These are phyloP conservation scores for Perilla frutescens DNA, from an alignment of 257 asterid genomes.

Conservation along the genomic window DNA sequence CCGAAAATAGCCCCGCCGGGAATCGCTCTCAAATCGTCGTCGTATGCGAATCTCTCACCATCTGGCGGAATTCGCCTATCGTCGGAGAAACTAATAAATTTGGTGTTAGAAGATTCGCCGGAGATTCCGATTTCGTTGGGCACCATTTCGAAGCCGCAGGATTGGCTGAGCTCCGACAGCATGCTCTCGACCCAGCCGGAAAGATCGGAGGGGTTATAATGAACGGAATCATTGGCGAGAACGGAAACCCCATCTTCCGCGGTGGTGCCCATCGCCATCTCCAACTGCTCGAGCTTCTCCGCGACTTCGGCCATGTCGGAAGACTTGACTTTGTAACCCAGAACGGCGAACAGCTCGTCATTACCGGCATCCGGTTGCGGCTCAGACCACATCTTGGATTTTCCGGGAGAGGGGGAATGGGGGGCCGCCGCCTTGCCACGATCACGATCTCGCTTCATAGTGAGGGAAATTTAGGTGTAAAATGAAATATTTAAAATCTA, in stretches of 20 bases:
- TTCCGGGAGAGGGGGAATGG: slow-evolving; percentile 30
- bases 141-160: slow-evolving; percentile 32
- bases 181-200: slow-evolving; percentile 76
- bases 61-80: neutral
- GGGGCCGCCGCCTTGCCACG: slow-evolving; percentile 43
- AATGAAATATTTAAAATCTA: neutral
- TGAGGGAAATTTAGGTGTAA: neutral
- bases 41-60: slow-evolving; percentile 40
- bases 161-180: slow-evolving; percentile 54
- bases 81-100: slow-evolving; percentile 30
- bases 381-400: slow-evolving; percentile 62
- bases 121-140: slow-evolving; percentile 13
- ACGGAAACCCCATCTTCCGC: slow-evolving; percentile 63
- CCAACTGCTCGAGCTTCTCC: slow-evolving; percentile 72
- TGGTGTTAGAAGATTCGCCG: slow-evolving; percentile 40
- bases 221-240: slow-evolving; percentile 51
- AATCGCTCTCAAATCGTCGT: slow-evolving; percentile 78
- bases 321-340: slow-evolving; percentile 78
- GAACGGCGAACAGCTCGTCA: slow-evolving; percentile 81
- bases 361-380: slow-evolving; percentile 62
- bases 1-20: slow-evolving; percentile 72
- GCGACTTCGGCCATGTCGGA: slow-evolving; percentile 92
- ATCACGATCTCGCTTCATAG: slow-evolving; percentile 80
- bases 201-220: slow-evolving; percentile 77
- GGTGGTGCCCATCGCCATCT: slow-evolving; percentile 71